These are phyloP conservation scores for Lichenothelia convexa DNA, from an alignment of 495 filamentous ascomycete species.

Conservation along the genomic window DNA sequence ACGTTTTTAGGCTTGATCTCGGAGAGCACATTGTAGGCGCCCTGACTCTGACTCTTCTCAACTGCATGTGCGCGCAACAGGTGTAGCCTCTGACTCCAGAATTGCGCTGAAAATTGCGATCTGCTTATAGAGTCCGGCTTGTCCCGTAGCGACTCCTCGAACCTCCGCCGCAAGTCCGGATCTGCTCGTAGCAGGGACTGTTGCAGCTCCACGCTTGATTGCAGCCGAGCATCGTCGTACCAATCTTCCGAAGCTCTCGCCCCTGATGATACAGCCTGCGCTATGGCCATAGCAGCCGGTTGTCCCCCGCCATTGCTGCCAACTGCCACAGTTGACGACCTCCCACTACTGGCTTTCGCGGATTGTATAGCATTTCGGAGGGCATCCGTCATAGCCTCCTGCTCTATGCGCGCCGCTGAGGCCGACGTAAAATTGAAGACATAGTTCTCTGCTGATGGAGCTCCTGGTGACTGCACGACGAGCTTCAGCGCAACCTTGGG, in stretches of 20 bases:
- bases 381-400: slow-evolving; percentile 62
- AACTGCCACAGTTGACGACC: slow-evolving; percentile 9
- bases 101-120: slow-evolving; percentile 64
- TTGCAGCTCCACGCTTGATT: slow-evolving; percentile 58
- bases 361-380: slow-evolving; percentile 60
- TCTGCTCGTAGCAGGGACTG: slow-evolving; percentile 67
- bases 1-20: slow-evolving; percentile 68
- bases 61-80: slow-evolving; percentile 79
- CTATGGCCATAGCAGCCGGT: slow-evolving; percentile 40
- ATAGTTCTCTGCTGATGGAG: slow-evolving; percentile 43
- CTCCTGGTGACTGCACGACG: slow-evolving; percentile 44
- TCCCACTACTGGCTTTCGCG: slow-evolving; percentile 30
- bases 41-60: slow-evolving; percentile 64
- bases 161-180: slow-evolving; percentile 52
- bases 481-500: slow-evolving; percentile 86
- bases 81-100: slow-evolving; percentile 69
- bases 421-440: slow-evolving; percentile 75
- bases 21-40: slow-evolving; percentile 82
- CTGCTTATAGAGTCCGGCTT: slow-evolving; percentile 68
- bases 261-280: slow-evolving; percentile 31
- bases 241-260: slow-evolving; percentile 31
- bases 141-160: slow-evolving; percentile 56
- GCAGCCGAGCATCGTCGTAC: slow-evolving; percentile 62
- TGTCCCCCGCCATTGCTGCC: slow-evolving; percentile 25
- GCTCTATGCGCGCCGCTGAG: slow-evolving; percentile 57